Conservation (phyloP, 768 basidiomycete species). For the Mycena albidolilacea region DNA sequence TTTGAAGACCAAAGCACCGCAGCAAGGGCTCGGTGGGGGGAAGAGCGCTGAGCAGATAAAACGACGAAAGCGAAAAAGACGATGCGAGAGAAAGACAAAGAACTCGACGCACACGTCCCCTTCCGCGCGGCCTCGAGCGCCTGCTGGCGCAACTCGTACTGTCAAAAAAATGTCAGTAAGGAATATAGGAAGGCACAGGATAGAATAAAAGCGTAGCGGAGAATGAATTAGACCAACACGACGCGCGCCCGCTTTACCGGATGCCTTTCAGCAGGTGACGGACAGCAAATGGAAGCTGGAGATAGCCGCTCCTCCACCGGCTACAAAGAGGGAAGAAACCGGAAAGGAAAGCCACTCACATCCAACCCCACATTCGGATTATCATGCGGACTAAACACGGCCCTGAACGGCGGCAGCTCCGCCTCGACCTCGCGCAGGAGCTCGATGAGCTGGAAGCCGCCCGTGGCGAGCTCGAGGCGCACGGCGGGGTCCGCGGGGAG, state of each 20-base stretch:
- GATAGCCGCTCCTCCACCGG: no score
- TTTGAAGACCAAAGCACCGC: no score
- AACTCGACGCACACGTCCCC: slow-evolving; percentile 27
- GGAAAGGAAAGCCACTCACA: slow-evolving; percentile 12
- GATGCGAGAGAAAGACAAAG: background rate
- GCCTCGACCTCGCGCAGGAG: slow-evolving; percentile 58
- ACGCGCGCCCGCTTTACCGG: no score
- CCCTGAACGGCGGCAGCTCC: slow-evolving; percentile 62
- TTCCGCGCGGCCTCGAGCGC: slow-evolving; percentile 27
- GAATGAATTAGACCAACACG: background rate
- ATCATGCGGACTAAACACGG: slow-evolving; percentile 67
- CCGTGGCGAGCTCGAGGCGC: slow-evolving; percentile 44
- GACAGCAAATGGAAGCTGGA: background rate
- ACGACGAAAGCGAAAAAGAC: background rate
- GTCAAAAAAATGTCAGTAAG: background rate
- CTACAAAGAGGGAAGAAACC: no score
- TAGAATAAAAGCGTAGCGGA: background rate
- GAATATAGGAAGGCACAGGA: background rate
- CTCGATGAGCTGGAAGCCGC: slow-evolving; percentile 53
- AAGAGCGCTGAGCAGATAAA: background rate
- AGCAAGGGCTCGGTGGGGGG: no score
- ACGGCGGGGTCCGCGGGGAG: slow-evolving; percentile 42
- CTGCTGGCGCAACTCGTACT: slow-evolving; percentile 29
- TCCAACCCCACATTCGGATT: slow-evolving; percentile 58
- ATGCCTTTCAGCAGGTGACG: no score